phyloP scores from a whole-genome alignment of 257 asterid species.

The Coffea eugenioides region DNA sequence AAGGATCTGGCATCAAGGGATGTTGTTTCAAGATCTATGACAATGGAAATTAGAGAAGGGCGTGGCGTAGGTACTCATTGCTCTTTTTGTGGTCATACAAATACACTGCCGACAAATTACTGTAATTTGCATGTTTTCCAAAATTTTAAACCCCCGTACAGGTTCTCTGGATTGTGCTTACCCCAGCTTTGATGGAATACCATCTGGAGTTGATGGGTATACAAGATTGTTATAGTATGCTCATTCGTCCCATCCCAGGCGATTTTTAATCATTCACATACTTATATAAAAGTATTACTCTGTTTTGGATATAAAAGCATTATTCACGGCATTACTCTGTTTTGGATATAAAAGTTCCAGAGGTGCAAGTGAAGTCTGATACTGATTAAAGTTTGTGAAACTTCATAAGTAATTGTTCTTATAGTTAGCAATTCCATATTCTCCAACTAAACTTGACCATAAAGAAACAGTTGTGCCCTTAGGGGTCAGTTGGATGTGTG shows the following conservation, averaged over 20 bases:
- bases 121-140: not conserved
- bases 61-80: constrained; percentile 84
- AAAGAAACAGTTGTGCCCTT: not conserved
- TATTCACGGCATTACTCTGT: not conserved
- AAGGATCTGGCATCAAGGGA: constrained; percentile 99
- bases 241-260: not conserved
- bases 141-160: not conserved
- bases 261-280: not conserved
- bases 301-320: not conserved
- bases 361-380: not conserved
- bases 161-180: not conserved
- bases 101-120: not conserved
- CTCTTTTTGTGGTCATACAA: constrained; percentile 11
- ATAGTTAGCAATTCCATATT: not conserved
- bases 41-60: constrained; percentile 99
- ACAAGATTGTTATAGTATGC: not conserved
- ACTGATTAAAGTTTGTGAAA: not conserved
- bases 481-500: not conserved
- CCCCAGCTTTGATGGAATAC: not conserved
- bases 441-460: not conserved
- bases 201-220: not conserved
- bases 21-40: constrained; percentile 98
- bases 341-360: not conserved
- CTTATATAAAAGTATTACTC: not conserved
- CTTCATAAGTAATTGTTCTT: not conserved